Base-by-base conservation (phyloP, 768 basidiomycete genomes). In the Phaeotremella fagi region DNA sequence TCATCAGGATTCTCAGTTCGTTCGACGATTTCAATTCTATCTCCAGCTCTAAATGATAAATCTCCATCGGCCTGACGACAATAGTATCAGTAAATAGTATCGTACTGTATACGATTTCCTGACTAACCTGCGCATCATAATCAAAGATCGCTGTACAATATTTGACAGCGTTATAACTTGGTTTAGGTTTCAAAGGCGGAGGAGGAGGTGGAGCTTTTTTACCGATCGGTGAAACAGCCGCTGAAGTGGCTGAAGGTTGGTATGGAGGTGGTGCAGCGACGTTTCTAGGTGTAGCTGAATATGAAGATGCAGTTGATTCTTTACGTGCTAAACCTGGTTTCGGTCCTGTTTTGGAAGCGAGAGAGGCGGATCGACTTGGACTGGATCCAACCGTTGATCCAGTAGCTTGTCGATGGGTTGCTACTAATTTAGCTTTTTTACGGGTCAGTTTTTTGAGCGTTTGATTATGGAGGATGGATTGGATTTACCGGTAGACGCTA, bases 61-160 rank as follows among this genome's bases (percentile, higher is more conserved):
- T 94, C 90, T n/a, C 85, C 82, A 12, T 87, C 90, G 35, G 88
- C 86, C 86, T 90, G 66, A 11, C 42, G 14, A 25, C 49, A 48
- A 26, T 3, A 56, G 15, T 35, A 7, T 23, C 38, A 25, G n/a
- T 38, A n/a, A 45, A 28, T 45, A 27, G 14, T 5, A 22, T 5
- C 33, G 18, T 28, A 12, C 16, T 37, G 35, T 28, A 11, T 14
- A 41, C 38, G 33, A 33, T 7, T 7, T 29, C 12, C 41, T n/a
- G 18, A 68, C 78, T 49, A 68, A 83, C 85, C 81, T 94, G 91
- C 18, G 95, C 90, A 29, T 79, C 80, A 71, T 94, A 99, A 74
- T 99, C 95, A 70, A 95, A 99, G 67, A 98, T 70, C 26, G 95
- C 95, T 9, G 88, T 85, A 23, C 91, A 90, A 66, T 90, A 90